A percentile compares a stretch with the other conserved stretches of the same genome.
These are phyloP conservation scores for Exophiala calicioides DNA, from an alignment of 2,329 filamentous ascomycete species.

Conservation along the genomic window DNA sequence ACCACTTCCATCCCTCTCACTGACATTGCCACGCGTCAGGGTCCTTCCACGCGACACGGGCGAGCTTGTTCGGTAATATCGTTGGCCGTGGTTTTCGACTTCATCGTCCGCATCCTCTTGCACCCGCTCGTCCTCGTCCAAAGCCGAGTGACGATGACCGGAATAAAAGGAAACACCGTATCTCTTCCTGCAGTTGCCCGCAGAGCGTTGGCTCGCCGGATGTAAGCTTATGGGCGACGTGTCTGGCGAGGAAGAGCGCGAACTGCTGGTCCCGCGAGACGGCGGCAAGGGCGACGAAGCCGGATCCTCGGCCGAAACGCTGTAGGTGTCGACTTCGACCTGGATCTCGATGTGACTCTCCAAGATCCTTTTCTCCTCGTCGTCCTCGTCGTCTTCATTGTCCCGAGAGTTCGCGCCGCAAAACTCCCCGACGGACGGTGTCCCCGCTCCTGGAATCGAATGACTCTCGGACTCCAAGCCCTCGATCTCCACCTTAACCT, in stretches of 20 bases:
- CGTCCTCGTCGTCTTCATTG: not conserved
- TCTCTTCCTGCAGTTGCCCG: conserved; percentile 4
- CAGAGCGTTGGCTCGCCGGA: not conserved
- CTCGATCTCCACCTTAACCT: conserved; percentile 29
- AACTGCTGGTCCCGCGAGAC: not conserved
- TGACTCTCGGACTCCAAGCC: no score
- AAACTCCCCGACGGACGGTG: no score
- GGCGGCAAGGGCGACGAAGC: conserved; percentile 9
- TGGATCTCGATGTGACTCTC: conserved; percentile 26
- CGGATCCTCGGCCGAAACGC: conserved; percentile 2
- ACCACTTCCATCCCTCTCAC: not conserved
- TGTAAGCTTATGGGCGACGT: conserved; percentile 3
- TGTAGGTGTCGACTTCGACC: conserved; percentile 16
- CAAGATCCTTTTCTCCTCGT: conserved; percentile 18
- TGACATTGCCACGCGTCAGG: conserved; percentile 7
- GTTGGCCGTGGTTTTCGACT: not conserved
- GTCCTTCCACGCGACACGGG: conserved; percentile 14
- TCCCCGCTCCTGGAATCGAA: no score
- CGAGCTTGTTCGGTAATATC: not conserved
- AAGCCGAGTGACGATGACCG: no score
- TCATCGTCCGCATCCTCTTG: conserved; percentile 20
- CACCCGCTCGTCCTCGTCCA: no score
- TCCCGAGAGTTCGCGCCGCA: no score
- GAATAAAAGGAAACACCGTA: conserved; percentile 8
- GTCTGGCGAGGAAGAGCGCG: not conserved